phyloP scores from a whole-genome alignment of 75 land plant genomes.

The Sequoia sempervirens region DNA sequence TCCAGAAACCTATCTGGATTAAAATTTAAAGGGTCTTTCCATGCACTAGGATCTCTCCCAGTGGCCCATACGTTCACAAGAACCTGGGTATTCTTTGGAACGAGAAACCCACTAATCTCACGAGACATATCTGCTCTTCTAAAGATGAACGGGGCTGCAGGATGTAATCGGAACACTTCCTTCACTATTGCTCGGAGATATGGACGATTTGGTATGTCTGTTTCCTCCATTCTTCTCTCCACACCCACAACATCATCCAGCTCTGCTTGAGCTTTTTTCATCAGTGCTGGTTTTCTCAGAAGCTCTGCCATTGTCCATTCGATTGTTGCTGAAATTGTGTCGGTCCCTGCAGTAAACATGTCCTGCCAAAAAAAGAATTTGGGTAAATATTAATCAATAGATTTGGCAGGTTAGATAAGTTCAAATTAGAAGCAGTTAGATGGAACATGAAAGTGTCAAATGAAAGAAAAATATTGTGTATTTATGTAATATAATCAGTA shows the following conservation, averaged over 20 bases:
- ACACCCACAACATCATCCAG: slow-evolving; percentile 8
- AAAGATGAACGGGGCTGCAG: slow-evolving; percentile 9
- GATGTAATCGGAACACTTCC: slow-evolving; percentile 13
- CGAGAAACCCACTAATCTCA: not conserved
- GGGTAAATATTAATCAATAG: no score
- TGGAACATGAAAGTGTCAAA: no score
- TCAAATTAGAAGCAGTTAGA: no score
- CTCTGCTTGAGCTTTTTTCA: slow-evolving; percentile 13
- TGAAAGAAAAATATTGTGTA: no score
- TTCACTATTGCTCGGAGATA: slow-evolving; percentile 11
- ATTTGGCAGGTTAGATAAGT: no score
- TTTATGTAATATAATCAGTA: no score
- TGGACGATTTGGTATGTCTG: slow-evolving; percentile 13
- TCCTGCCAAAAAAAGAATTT: not conserved
- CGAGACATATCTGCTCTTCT: not conserved
- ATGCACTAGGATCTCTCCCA: slow-evolving; percentile 1
- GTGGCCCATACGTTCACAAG: slow-evolving; percentile 10
- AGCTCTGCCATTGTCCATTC: slow-evolving; percentile 23
- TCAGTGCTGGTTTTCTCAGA: slow-evolving; percentile 1
- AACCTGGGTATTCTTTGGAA: slow-evolving; percentile 3
- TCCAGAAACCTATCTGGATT: slow-evolving; percentile 9
- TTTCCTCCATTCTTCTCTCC: slow-evolving; percentile 4
- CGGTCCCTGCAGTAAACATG: slow-evolving; percentile 11
- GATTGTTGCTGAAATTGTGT: slow-evolving; percentile 16
- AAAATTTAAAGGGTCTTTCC: slow-evolving; percentile 6